phyloP scores from a whole-genome alignment of 805 yeast species.

The Cyberlindnera americana region DNA sequence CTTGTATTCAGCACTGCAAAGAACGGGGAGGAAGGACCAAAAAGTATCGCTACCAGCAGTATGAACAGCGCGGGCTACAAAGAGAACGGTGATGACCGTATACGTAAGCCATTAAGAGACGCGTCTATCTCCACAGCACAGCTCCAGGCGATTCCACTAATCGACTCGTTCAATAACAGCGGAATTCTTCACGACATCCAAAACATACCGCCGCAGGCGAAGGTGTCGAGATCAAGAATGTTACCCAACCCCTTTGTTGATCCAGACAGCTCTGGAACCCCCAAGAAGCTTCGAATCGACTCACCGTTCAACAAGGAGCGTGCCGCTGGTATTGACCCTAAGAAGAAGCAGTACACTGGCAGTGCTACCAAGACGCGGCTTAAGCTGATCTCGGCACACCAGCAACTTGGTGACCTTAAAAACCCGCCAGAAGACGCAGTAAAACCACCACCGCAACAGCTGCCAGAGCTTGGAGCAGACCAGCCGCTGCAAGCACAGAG shows the following conservation, averaged over 20 bases:
- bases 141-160: neutral
- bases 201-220: constrained; percentile 1
- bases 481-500: too few relatives aligned
- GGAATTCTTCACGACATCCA: constrained; percentile 7
- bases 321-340: neutral
- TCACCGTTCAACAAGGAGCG: constrained; percentile 19
- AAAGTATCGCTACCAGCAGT: too few relatives aligned
- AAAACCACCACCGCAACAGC: constrained; percentile 1
- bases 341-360: neutral
- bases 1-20: too few relatives aligned
- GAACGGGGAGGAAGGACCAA: too few relatives aligned
- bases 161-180: neutral
- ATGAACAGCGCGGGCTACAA: too few relatives aligned
- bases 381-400: constrained; percentile 2
- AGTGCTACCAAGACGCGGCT: constrained; percentile 7
- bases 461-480: neutral
- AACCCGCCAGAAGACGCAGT: neutral
- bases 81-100: neutral
- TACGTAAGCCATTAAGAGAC: constrained; percentile 3
- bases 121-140: constrained; percentile 3
- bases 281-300: constrained; percentile 16
- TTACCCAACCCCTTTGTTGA: constrained; percentile 21
- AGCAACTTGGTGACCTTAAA: neutral
- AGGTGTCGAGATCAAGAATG: neutral
- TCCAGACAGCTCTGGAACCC: constrained; percentile 3